Evolutionary conservation across 495 filamentous ascomycete genomes (phyloP), one percentile per base, ranked within the genome.

Genomic region (Aspergillus egyptiacus): DNA sequence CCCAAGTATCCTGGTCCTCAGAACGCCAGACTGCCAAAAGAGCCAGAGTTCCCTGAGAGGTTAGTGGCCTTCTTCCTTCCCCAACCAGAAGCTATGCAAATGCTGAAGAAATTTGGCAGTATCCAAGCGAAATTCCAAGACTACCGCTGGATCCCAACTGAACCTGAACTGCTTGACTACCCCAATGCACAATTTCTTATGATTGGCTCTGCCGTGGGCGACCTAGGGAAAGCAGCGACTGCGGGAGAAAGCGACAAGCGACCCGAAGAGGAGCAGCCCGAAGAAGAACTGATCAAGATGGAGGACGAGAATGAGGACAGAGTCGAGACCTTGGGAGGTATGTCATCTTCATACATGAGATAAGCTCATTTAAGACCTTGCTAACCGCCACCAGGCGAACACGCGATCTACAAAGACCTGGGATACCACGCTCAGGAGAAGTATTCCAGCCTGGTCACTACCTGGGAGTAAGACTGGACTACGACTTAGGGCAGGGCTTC

Each of bases 181-280:
- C 74, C 75, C 18, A 86, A 89, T 55, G 78, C 87, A 0, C 89
- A 96, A 60, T 79, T 95, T 43, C 68, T 96, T 14, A 74, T 96
- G 51, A 82, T 95, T 51, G 91, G 91, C 17, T 83, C 89, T 56
- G 78, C 76, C 1, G 72, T 79, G 2, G 78, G 78, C 6, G 60
- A 65, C 1, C 59, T 87, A 24, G 72, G 73, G 7, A 87, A 84
- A 56, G 85, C 85, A 1, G 62, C 64, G 5, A 78, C 77, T 34
- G 79, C 82, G 44, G 76, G 82, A 53, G 68, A 78, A 44, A 64
- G 73, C 3, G 76, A 69, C 22, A 78, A 85, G 48, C 71, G 78
- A 51, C 74, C 75, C 8, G 69, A 68, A 30, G 81, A 87, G 48
- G 75, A 79, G 49, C 75, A 80, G 18, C 85, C 85, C 2, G 65